Evolutionary conservation across 805 yeast genomes (phyloP).

Genomic region (Pichia gijzeniarum): DNA sequence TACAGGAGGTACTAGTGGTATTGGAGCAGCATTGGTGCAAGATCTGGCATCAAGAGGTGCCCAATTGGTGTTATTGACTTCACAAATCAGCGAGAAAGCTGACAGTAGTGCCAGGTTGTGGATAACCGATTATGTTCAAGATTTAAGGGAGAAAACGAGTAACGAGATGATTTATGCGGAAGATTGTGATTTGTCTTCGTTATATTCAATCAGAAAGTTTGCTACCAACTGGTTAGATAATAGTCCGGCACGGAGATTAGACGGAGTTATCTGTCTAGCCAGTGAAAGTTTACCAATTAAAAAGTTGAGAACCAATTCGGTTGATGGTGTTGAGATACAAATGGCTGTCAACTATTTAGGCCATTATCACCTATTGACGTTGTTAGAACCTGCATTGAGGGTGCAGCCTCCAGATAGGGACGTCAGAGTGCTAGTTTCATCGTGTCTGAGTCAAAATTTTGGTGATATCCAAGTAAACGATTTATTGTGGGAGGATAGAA

Average conservation of each 20-base stretch:
- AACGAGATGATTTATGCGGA: constrained; percentile 87
- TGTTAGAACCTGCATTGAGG: constrained; percentile 76
- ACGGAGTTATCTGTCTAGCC: constrained; percentile 85
- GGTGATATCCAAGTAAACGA: constrained; percentile 60
- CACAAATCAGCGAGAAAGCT: constrained; percentile 42
- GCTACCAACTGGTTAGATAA: constrained; percentile 94
- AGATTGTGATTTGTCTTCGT: constrained; percentile 69
- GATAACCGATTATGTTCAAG: constrained; percentile 74
- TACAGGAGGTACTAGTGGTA: constrained; percentile 93
- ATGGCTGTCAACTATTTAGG: constrained; percentile 76
- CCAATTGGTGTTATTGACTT: constrained; percentile 68
- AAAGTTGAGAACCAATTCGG: constrained; percentile 53
- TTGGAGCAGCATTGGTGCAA: constrained; percentile 70
- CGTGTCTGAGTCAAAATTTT: constrained; percentile 72
- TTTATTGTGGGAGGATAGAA: constrained; percentile 52
- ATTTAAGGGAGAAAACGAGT: constrained; percentile 59
- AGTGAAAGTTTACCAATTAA: constrained; percentile 74
- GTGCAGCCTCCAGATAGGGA: constrained; percentile 94
- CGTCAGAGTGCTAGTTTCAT: constrained; percentile 71
- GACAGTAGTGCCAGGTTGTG: constrained; percentile 39
- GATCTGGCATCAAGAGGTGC: constrained; percentile 83
- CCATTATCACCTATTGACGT: constrained; percentile 72
- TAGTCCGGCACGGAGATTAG: constrained; percentile 83
- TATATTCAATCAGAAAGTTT: constrained; percentile 75
- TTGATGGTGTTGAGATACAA: constrained; percentile 84